Evolutionary conservation across 2,329 filamentous ascomycete genomes (phyloP).

Genomic region (Hymenoscyphus fraxineus): DNA sequence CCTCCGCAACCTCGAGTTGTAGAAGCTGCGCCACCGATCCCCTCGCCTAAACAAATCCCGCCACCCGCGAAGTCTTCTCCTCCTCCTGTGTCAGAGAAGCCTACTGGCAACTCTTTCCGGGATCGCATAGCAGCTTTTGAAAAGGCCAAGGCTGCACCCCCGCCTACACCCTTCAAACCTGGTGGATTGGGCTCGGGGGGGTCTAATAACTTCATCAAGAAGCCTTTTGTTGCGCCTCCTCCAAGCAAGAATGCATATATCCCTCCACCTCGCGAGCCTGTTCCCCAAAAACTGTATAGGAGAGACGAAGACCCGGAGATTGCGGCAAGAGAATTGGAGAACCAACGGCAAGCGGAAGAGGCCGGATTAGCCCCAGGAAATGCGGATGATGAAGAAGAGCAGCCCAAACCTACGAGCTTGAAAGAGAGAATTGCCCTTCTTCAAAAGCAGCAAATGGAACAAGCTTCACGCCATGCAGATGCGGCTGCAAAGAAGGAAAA

Average conservation of each 20-base stretch:
- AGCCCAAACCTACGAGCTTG: constrained; percentile 85
- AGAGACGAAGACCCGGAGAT: constrained; percentile 82
- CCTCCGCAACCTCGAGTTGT: constrained; percentile 35
- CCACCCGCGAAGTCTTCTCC: constrained; percentile 46
- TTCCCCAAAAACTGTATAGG: constrained; percentile 72
- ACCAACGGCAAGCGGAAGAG: constrained; percentile 62
- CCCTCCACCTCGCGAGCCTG: constrained; percentile 67
- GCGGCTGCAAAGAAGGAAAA: constrained; percentile 80
- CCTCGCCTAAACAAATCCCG: constrained; percentile 25
- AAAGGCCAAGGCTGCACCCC: constrained; percentile 79
- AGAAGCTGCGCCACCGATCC: constrained; percentile 33
- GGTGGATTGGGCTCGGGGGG: constrained; percentile 56
- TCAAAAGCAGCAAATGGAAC: constrained; percentile 90
- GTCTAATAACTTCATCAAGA: constrained; percentile 78
- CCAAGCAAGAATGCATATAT: constrained; percentile 90
- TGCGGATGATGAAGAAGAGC: constrained; percentile 61
- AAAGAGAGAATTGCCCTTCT: constrained; percentile 94
- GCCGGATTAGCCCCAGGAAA: constrained; percentile 54
- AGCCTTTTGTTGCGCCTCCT: constrained; percentile 92
- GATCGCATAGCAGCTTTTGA: constrained; percentile 98
- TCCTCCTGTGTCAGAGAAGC: constrained; percentile 71
- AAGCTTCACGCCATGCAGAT: constrained; percentile 77
- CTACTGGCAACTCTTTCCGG: constrained; percentile 72
- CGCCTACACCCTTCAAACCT: constrained; percentile 86
- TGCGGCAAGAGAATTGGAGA: constrained; percentile 62